Base-by-base conservation (phyloP, 1,284 basidiomycete genomes). In the Ganoderma multipileum region DNA sequence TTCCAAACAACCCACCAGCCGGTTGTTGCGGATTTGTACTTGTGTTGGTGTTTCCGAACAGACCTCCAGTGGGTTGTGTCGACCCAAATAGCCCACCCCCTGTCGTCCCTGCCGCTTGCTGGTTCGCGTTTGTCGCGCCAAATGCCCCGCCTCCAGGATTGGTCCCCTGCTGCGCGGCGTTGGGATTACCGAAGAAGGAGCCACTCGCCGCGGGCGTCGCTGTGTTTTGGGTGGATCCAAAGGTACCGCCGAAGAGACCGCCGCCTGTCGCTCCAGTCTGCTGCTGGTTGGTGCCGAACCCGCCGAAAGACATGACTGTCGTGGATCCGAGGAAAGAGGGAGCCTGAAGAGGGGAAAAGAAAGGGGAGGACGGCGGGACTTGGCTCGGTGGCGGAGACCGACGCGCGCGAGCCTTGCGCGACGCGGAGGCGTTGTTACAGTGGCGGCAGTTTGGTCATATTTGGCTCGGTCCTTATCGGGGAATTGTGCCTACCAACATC, bases 21-120 rank as follows among this genome's bases (percentile, higher is more conserved):
- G 36, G 68, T 50, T 50, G 60, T 38, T 69, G 64, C 38, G 42
- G 55, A 4, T 42, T 39, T 6, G 55, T 47, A 38, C 41, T 66
- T 4, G 71, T 42, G 23, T 50, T 62, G 26, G 73, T 71, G 67
- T 67, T 76, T n/a, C 79, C 79, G 70, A 82, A 82, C 23, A 81
- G 64, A 26, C 73, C 75, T 9, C 79, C 75, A 28, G 78, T 73
- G 5, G 70, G 68, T 39, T 69, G 65, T 20, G 66, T 66, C 18
- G 71, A 66, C 14, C 71, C 66, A 67, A 72, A 72, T 20, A 71
- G 65, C 30, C 69, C 70, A 11, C 66, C 68, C 1, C 65, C 63
- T 18, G 64, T 36, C 38, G 30, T 60, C 20, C 55, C 47, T 11
- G 54, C 60, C 1, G 59, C 12, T 26, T 71, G 70, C 44, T 66